Base-by-base conservation (phyloP, 306 rosid genomes). In the Inga leiocalycina region DNA sequence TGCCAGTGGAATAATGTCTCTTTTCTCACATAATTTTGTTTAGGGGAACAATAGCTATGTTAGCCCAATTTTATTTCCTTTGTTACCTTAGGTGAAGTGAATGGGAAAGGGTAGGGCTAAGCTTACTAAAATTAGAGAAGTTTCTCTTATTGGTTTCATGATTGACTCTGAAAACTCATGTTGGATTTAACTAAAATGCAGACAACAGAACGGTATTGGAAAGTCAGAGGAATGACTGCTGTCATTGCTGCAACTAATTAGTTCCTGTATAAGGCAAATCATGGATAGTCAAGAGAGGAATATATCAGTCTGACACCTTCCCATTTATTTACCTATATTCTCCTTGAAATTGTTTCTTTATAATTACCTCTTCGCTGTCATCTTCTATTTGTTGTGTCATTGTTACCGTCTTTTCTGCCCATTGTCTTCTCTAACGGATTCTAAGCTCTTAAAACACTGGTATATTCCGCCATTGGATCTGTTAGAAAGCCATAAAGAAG, bases 251-350 rank as follows among this genome's bases (percentile, higher is more conserved):
- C 61, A 65, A 56, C 80, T 70, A 57, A 45, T 70, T 73, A 4
- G 54, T 76, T 70, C 57, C 30, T 76, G 52, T 39, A 19, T 70
- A 46, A 79, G 75, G 82, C 56, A 74, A 52, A 37, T 16, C 22
- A 56, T 72, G 59, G 49, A 34, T 43, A 67, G 13, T 17, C 69
- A 27, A 64, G 39, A 64, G 20, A 39, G 30, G 32, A 24, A 27
- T 64, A 4, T 24, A 14, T 69, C 39, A 41, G 54, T 79, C 32
- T 32, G 76, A 43, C 51, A 22, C 48, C 54, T 67, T 16, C 2
- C 15, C 30, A 11, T 79, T 79, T 46, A 16, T 20, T 45, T 10
- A 49, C n/a, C 51, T 67, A 20, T 74, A 9, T 67, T 71, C 14
- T 54, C 9, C 5, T 1, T 64, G 76, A 64, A 51, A 62, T 34